These are phyloP conservation scores for Gloeopeniophorella convolvens DNA, from an alignment of 768 basidiomycete species.

Conservation along the genomic window DNA sequence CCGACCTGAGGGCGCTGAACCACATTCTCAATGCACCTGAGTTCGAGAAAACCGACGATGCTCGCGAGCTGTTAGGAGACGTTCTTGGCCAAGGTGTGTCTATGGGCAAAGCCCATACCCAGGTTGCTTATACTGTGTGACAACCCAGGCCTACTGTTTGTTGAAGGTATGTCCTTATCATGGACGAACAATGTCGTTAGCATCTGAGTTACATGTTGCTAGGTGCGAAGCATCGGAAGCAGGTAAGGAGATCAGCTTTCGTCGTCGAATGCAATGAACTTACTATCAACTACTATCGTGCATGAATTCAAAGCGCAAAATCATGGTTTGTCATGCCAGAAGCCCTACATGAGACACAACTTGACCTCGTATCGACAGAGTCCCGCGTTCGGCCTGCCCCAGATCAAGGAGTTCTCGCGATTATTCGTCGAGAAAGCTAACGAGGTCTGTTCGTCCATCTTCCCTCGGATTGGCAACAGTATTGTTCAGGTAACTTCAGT, in stretches of 20 bases:
- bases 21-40: conserved; percentile 9
- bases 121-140: background rate
- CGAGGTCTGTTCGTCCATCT: conserved; percentile 3
- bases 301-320: conserved; percentile 15
- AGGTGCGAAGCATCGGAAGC: conserved; percentile 11
- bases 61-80: background rate
- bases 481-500: background rate
- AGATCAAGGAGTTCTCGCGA: conserved; percentile 7
- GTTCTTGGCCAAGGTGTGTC: conserved; percentile 8
- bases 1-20: conserved; percentile 13
- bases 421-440: conserved; percentile 17
- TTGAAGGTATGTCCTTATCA: conserved; percentile 2
- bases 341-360: too few relatives aligned
- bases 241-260: background rate
- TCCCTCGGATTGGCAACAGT: background rate
- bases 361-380: conserved; percentile 2
- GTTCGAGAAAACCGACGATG: conserved; percentile 6
- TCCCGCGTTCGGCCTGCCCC: conserved; percentile 15
- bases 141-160: conserved; percentile 9
- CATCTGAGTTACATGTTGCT: background rate
- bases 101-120: background rate
- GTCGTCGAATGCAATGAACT: too few relatives aligned
- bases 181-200: background rate
- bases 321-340: conserved; percentile 7
- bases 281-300: too few relatives aligned